Evolutionary conservation across 1,284 basidiomycete species (phyloP).

Genomic region (Fistulina hepatica): DNA sequence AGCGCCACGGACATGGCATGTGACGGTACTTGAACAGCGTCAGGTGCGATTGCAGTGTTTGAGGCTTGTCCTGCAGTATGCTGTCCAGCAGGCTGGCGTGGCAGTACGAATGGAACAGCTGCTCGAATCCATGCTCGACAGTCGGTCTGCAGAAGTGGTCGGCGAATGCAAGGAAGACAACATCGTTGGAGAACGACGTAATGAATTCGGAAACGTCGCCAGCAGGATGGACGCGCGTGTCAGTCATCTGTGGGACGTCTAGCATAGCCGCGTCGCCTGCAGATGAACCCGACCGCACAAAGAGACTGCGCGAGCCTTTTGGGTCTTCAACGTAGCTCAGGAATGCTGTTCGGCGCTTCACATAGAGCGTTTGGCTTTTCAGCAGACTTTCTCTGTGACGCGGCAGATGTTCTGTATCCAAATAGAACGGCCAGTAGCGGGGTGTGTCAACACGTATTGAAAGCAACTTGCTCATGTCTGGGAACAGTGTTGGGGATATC

Average conservation of each 20-base stretch:
- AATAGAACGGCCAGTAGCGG: conserved; percentile 86
- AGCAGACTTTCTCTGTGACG: conserved; percentile 64
- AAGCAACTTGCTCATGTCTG: conserved; percentile 69
- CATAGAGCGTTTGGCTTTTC: conserved; percentile 72
- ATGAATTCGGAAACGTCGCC: conserved; percentile 76
- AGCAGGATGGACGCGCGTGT: conserved; percentile 52
- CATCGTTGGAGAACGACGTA: conserved; percentile 72
- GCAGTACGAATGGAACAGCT: conserved; percentile 60
- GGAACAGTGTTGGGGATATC: conserved; percentile 86
- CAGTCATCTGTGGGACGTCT: conserved; percentile 70
- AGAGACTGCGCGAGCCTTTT: conserved; percentile 82
- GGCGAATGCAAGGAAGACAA: conserved; percentile 64
- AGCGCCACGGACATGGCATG: conserved; percentile 42
- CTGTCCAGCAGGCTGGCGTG: conserved; percentile 79
- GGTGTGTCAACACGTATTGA: conserved; percentile 84
- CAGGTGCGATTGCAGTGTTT: conserved; percentile 65
- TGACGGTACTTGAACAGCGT: conserved; percentile 57
- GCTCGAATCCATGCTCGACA: conserved; percentile 44
- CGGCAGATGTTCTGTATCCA: conserved; percentile 60
- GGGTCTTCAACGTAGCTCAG: conserved; percentile 90
- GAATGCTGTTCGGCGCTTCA: conserved; percentile 88
- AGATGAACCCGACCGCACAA: conserved; percentile 68
- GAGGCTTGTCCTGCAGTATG: conserved; percentile 80
- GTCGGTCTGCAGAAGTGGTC: conserved; percentile 59
- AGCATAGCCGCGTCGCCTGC: conserved; percentile 66